Evolutionary conservation across 2,329 filamentous ascomycete species (phyloP), one percentile per base, ranked within the genome.

Genomic region (Aspergillus ustus): DNA sequence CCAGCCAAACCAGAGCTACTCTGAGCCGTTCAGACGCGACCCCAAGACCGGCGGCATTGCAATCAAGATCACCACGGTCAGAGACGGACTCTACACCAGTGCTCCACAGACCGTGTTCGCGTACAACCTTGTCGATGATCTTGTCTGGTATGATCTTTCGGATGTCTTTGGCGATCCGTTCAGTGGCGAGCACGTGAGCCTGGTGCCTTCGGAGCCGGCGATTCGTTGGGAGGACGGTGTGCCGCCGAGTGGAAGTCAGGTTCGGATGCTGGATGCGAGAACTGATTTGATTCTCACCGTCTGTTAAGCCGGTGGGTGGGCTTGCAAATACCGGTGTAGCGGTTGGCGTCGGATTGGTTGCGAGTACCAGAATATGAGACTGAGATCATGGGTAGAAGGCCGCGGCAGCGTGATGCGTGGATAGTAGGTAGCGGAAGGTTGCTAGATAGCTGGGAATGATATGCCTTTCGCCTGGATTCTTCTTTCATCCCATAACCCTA

Each of bases 101-200:
- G 67, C 72, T 3, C 71, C 78, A 5, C 72, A 79, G 68, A 78
- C 76, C 3, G 71, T 78, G 22, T 81, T 80, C 59, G 78, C 78
- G 25, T 81, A 81, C 66, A 79, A 73, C 37, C 67, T 80, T 20
- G 66, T 73, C 17, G 53, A 52, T 0, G 37, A 60, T 1, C 59
- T 65, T 43, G 71, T 81, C 52, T 80, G 77, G 70, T 81, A 80
- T 62, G 78, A 80, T 66, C 66, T 81, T 45, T 77, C 75, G 3
- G 78, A 81, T 72, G 77, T 81, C 19, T 77, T 78, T 68, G 80
- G 79, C 8, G 76, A 81, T 64, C 75, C 79, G 4, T 81, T 81
- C 63, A 59, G 60, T 8, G 75, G 75, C 13, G 53, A 66, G 13
- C 37, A 52, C 1, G 71, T 78, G 15, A 57, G 25, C 11, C 34